Conservation (phyloP, 345 rosid genomes). For the Linum lewisii region DNA sequence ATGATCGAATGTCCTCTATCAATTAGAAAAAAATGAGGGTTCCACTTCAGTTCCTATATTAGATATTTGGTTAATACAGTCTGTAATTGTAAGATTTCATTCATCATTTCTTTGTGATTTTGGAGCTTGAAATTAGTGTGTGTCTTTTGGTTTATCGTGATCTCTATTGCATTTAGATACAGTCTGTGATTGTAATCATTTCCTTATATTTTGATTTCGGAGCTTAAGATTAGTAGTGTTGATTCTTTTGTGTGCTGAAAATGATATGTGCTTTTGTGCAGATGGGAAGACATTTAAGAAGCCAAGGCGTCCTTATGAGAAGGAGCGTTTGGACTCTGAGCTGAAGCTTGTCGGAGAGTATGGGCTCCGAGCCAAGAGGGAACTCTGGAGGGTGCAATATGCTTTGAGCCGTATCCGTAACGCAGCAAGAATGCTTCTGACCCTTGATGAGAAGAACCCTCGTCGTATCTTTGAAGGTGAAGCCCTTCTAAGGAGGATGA, state of each 20-base stretch:
- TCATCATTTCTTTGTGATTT: no score
- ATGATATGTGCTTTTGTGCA: neutral
- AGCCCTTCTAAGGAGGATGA: slow-evolving; percentile 20
- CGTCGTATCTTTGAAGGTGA: slow-evolving; percentile 20
- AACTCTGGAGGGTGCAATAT: slow-evolving; percentile 21
- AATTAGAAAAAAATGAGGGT: neutral
- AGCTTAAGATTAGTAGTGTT: no score
- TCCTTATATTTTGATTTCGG: no score
- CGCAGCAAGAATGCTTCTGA: slow-evolving; percentile 19
- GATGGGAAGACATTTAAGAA: neutral
- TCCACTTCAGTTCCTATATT: no score
- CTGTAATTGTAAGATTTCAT: no score
- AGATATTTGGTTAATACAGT: no score
- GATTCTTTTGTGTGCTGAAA: neutral
- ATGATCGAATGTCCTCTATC: neutral
- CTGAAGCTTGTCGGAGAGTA: slow-evolving; percentile 20
- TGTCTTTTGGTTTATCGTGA: no score
- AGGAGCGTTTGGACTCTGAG: neutral
- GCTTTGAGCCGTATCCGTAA: slow-evolving; percentile 18
- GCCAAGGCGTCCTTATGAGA: neutral
- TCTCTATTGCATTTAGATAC: no score
- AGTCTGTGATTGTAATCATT: no score
- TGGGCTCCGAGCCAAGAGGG: slow-evolving; percentile 17
- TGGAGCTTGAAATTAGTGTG: no score
- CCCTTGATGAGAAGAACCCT: slow-evolving; percentile 20